Conservation (phyloP, 2,329 filamentous ascomycete genomes). For the Aspergillus pseudoglaucus region DNA sequence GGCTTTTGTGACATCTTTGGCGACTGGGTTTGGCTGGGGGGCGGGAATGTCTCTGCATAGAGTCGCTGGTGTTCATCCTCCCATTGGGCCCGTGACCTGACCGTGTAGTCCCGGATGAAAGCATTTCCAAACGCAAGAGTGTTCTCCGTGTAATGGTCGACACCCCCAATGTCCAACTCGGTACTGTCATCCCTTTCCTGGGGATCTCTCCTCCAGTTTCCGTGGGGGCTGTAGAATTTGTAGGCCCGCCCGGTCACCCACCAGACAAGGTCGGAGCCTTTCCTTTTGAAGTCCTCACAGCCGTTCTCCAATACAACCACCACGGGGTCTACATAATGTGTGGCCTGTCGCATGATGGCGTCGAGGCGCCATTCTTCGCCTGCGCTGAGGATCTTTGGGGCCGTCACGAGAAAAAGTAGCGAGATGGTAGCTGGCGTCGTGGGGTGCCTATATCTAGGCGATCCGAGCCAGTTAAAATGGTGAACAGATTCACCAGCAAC, state of each 20-base stretch:
- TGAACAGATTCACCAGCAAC: slow-evolving; percentile 7
- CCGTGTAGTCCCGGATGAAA: slow-evolving; percentile 1
- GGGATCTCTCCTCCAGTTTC: slow-evolving; percentile 13
- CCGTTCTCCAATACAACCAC: slow-evolving; percentile 7
- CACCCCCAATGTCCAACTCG: slow-evolving; percentile 9
- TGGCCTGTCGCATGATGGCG: slow-evolving; percentile 14
- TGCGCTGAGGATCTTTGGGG: slow-evolving; percentile 6
- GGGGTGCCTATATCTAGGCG: slow-evolving; percentile 7
- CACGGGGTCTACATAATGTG: slow-evolving; percentile 16
- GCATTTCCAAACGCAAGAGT: slow-evolving; percentile 10
- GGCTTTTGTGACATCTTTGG: no score
- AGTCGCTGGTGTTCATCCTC: no score
- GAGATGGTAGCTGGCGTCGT: slow-evolving; percentile 16
- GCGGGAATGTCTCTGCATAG: no score
- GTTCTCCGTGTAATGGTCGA: neutral
- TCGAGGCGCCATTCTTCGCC: slow-evolving; percentile 5
- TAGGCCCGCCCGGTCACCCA: slow-evolving; percentile 7
- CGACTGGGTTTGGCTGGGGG: no score
- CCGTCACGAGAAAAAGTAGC: slow-evolving; percentile 13
- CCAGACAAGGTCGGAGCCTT: slow-evolving; percentile 7
- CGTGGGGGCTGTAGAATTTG: slow-evolving; percentile 20
- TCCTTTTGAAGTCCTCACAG: neutral
- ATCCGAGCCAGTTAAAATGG: slow-evolving; percentile 22
- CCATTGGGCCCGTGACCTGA: slow-evolving; percentile 4
- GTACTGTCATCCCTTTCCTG: neutral